Evolutionary conservation across 139 green algal species (phyloP).

Genomic region (Chlamydomonas schloesseri): DNA sequence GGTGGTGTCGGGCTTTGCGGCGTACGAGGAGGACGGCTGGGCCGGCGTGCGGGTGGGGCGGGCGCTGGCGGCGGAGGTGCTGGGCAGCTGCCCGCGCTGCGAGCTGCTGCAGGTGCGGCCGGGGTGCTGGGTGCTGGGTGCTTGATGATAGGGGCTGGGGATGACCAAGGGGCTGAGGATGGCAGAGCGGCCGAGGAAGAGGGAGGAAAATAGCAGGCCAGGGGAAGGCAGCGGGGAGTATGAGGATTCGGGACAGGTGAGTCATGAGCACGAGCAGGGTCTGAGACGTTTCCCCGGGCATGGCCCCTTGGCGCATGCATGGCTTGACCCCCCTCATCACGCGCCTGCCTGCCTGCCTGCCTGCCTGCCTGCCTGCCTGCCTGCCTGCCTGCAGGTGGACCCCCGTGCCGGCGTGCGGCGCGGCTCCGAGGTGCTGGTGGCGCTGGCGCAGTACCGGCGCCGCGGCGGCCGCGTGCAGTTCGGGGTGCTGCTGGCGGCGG

Average conservation of each 20-base stretch:
- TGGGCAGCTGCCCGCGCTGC: slow-evolving; percentile 62
- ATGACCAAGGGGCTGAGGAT: not conserved
- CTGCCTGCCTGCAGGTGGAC: slow-evolving; percentile 43
- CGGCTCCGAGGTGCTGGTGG: slow-evolving; percentile 45
- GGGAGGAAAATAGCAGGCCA: not conserved
- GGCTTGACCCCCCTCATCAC: too few species aligned
- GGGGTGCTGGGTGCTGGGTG: not conserved
- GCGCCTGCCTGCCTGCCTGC: too few species aligned
- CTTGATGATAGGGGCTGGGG: too few species aligned
- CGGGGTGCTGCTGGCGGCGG: slow-evolving; percentile 49
- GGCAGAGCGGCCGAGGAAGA: not conserved
- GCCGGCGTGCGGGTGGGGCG: slow-evolving; percentile 27
- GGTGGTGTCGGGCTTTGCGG: slow-evolving; percentile 60
- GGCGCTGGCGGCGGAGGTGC: slow-evolving; percentile 26
- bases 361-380: too few species aligned
- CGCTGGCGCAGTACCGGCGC: slow-evolving; percentile 63
- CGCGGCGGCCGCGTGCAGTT: slow-evolving; percentile 59
- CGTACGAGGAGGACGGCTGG: slow-evolving; percentile 81
- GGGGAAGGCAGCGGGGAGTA: not conserved
- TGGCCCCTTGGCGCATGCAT: too few species aligned
- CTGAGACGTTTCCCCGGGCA: too few species aligned
- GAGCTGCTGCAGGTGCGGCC: slow-evolving; percentile 57
- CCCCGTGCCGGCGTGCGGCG: slow-evolving; percentile 42
- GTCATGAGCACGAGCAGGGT: too few species aligned
- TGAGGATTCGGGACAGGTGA: too few species aligned